Conservation (phyloP, 768 basidiomycete genomes). For the Serpula lacrymans region DNA sequence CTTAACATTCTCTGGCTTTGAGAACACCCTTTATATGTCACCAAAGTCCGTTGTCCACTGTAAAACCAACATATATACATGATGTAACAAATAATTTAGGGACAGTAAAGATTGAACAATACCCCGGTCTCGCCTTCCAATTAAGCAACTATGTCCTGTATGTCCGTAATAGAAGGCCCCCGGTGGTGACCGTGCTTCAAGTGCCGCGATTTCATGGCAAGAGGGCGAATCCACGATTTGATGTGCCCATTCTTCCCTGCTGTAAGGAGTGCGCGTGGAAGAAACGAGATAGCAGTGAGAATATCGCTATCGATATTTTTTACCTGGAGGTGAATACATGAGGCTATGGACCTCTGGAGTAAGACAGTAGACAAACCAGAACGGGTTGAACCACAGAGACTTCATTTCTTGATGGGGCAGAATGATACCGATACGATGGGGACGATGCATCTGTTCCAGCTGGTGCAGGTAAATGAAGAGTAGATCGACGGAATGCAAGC, state of each 20-base stretch:
- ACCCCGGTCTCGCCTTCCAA: neutral
- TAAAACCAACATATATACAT: conserved; percentile 10
- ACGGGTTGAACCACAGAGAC: conserved; percentile 90
- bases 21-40: too few species aligned
- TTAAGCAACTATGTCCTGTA: conserved; percentile 23
- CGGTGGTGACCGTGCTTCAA: conserved; percentile 29
- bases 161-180: conserved; percentile 25
- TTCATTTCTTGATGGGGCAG: conserved; percentile 88
- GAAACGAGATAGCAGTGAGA: conserved; percentile 68
- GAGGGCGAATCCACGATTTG: conserved; percentile 81
- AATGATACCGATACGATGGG: conserved; percentile 58
- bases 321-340: conserved; percentile 40
- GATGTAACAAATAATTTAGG: conserved; percentile 12
- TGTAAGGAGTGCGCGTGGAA: conserved; percentile 76
- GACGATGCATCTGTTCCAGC: conserved; percentile 37
- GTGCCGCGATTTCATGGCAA: conserved; percentile 38
- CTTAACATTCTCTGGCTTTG: too few species aligned
- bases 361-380: conserved; percentile 48
- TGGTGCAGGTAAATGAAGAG: conserved; percentile 49
- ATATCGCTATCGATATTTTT: conserved; percentile 83
- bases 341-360: neutral
- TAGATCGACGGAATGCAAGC: conserved; percentile 61
- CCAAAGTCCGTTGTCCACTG: too few species aligned
- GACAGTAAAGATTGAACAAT: conserved; percentile 10
- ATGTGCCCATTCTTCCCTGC: conserved; percentile 74